phyloP scores from a whole-genome alignment of 192 early-diverging fungal genomes.

The Entrophospora sp. region DNA sequence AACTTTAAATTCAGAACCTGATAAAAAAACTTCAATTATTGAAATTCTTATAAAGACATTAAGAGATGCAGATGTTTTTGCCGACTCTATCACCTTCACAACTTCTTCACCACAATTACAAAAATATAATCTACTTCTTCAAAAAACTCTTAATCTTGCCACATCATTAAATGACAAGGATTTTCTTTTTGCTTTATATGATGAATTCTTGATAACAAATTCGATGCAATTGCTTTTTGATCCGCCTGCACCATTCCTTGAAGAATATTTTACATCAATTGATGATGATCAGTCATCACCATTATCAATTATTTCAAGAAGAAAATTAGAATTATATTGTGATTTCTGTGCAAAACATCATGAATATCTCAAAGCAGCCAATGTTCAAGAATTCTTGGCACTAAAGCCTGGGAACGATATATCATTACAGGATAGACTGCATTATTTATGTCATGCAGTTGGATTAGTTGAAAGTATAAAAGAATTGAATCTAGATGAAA shows the following conservation, averaged over 20 bases:
- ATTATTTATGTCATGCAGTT: slow-evolving; percentile 4
- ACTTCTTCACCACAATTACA: neutral
- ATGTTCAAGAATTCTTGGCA: slow-evolving; percentile 6
- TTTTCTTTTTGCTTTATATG: slow-evolving; percentile 16
- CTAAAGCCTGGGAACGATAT: neutral
- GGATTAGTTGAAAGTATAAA: neutral
- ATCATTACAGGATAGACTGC: neutral
- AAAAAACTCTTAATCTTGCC: slow-evolving; percentile 10
- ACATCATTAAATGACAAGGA: slow-evolving; percentile 3
- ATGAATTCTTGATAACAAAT: slow-evolving; percentile 5
- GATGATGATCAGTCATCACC: neutral
- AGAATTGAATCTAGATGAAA: neutral
- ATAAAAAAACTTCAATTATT: neutral
- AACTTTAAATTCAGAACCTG: neutral
- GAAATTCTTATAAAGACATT: slow-evolving; percentile 6
- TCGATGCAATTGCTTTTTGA: slow-evolving; percentile 13
- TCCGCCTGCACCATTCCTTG: slow-evolving; percentile 7
- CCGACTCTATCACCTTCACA: neutral
- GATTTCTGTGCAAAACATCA: slow-evolving; percentile 7
- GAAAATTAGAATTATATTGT: slow-evolving; percentile 18
- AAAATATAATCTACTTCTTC: neutral
- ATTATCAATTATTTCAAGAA: neutral
- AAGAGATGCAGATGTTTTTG: slow-evolving; percentile 10
- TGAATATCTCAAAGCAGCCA: slow-evolving; percentile 14
- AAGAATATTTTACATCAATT: slow-evolving; percentile 1